Evolutionary conservation across 2,329 filamentous ascomycete species (phyloP).

Genomic region (Paecilomyces sp.): DNA sequence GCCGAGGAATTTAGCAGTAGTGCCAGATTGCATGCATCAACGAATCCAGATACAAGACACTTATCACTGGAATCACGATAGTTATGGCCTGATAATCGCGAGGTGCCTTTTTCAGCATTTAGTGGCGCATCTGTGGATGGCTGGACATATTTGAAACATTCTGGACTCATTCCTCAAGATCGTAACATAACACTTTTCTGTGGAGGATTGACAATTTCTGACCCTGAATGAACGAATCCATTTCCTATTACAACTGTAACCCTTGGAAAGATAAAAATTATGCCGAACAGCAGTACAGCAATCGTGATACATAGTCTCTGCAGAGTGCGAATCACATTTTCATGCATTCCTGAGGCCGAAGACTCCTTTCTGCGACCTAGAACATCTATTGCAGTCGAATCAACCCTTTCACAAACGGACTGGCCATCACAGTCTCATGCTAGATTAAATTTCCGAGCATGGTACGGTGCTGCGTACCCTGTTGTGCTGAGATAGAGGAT

Average conservation of each 20-base stretch:
- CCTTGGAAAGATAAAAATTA: not conserved
- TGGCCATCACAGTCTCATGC: not conserved
- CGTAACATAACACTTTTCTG: not conserved
- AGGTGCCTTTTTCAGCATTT: not conserved
- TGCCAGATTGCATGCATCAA: not conserved
- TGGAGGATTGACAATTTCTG: not conserved
- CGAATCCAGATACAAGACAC: not conserved
- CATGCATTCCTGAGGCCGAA: not conserved
- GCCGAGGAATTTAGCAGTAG: not conserved
- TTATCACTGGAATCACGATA: not conserved
- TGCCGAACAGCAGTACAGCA: not conserved
- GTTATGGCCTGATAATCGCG: not conserved
- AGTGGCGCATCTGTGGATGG: not conserved
- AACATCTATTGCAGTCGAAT: not conserved
- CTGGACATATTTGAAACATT: not conserved
- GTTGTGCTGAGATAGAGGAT: not conserved
- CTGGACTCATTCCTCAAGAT: not conserved
- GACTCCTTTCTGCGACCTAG: not conserved
- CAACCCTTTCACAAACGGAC: not conserved
- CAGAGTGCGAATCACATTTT: not conserved
- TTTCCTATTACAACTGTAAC: not conserved
- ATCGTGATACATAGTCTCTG: not conserved
- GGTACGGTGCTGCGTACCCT: not conserved
- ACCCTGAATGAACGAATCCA: not conserved
- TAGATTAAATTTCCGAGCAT: not conserved